Base-by-base conservation (phyloP, 495 filamentous ascomycete species). In the Penicillium riverlandense region DNA sequence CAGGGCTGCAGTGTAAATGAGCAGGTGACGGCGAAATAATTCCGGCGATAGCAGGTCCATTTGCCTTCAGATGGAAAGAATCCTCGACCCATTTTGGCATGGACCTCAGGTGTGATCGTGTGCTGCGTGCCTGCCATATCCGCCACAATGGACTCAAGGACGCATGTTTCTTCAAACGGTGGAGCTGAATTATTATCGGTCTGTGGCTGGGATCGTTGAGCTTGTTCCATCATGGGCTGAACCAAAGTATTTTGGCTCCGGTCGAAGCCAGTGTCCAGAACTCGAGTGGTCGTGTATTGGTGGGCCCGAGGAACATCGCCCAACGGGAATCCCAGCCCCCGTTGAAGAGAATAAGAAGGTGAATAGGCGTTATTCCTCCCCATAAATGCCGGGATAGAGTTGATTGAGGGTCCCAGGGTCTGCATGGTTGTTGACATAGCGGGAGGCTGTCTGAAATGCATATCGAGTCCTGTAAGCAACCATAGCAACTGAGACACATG, bases 1-100 rank as follows among this genome's bases (percentile, higher is more conserved):
- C 50, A 66, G 6, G 69, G 70, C 16, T 76, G 63, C 4, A 97
- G 67, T 6, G 77, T 77, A 64, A 85, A 96, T 1, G 82, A 86
- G 63, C 90, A 95, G 27, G 83, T 77, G 38, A 95, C 85, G 1
- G 88, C 84, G 60, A 97, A 95, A 63, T 97, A 97, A 63, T 97
- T 97, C 33, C 91, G 76, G 39, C 91, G 75, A 57, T 97, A 97
- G 65, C 91, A 97, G 0, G 91, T 97, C 91, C 91, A 97, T 47
- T 92, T 87, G 11, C 78, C 74, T 44, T 96, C 91, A 3, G 77
- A 77, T 34, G 83, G 72, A 61, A 96, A 96, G 69, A 95, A 95
- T 1, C 90, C 90, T 56, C 95, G 94, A 56, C 94, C 89, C 44
- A 96, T 90, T 52, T 85, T 83, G 6, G 87, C 88, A 40, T 83